Base-by-base conservation (phyloP, 2,329 filamentous ascomycete genomes). In the Fusarium aywerte region DNA sequence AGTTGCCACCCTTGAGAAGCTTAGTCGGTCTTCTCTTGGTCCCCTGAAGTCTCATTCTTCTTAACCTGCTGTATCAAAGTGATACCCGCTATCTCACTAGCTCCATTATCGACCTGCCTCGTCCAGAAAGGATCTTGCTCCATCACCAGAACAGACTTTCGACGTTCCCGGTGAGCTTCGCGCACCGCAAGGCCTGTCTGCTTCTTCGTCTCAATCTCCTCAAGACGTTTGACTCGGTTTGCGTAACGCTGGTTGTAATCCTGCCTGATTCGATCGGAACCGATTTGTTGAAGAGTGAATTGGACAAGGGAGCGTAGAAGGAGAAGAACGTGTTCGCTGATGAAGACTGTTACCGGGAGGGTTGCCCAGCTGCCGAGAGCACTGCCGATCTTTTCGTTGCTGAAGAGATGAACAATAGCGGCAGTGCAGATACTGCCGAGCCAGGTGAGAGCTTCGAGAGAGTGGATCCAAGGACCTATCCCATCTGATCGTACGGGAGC, bases 321-420 rank as follows among this genome's bases (percentile, higher is more conserved):
- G 6, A 93, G 82, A 71, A 92, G 92, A 27, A 89, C 78, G 73
- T 93, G 91, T 74, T 93, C 91, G 57, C 89, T 87, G 74, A 92
- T 84, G 75, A 93, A 90, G 38, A 93, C 88, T 1, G 87, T 86
- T 23, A 93, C 81, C 11, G 92, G 84, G 0, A 93, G 80, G 1
- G 85, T 88, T 82, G 87, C 89, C 75, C 85, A 89, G 57, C 83
- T 85, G 63, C 53, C 62, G 8, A 61, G 16, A 0, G 90, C 84
- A 78, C 65, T 82, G 74, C 54, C 85, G 79, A 66, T 81, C 49
- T 85, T 81, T 58, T 88, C 86, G 27, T 64, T 70, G 63, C 86
- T 86, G 76, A 93, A 93, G 73, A 93, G 85, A 75, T 92, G 91
- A 4, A 92, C 89, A 25, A 93, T 85, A 0, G 91, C 89, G 0